Evolutionary conservation across 2,329 filamentous ascomycete genomes (phyloP).

Genomic region (Didymella arachidicola): DNA sequence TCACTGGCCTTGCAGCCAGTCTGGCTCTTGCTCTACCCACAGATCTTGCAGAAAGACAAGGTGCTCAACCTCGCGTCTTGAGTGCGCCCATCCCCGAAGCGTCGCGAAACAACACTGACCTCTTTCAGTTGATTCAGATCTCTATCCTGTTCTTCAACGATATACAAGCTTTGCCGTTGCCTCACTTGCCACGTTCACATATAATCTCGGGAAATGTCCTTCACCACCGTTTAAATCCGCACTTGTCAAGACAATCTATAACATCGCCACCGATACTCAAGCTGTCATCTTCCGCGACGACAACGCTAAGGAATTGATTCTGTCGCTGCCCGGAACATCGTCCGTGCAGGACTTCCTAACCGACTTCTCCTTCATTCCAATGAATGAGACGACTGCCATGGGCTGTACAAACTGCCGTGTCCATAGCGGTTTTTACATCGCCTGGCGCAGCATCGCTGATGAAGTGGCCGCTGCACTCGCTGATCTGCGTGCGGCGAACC

Average conservation of each 20-base stretch:
- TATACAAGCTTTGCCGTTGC: slow-evolving; percentile 29
- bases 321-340: slow-evolving; percentile 24
- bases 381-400: slow-evolving; percentile 15
- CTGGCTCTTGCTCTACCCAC: slow-evolving; percentile 18
- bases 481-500: slow-evolving; percentile 55
- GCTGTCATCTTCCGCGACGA: slow-evolving; percentile 26
- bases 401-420: slow-evolving; percentile 57
- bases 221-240: slow-evolving; percentile 23
- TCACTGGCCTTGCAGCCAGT: slow-evolving; percentile 20
- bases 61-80: slow-evolving; percentile 8
- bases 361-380: slow-evolving; percentile 23
- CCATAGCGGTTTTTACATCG: slow-evolving; percentile 64
- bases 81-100: neutral
- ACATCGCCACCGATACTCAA: slow-evolving; percentile 22
- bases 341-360: slow-evolving; percentile 25
- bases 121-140: slow-evolving; percentile 13
- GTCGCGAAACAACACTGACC: neutral
- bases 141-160: slow-evolving; percentile 22
- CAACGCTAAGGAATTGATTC: slow-evolving; percentile 20
- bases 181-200: slow-evolving; percentile 26
- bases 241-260: slow-evolving; percentile 20
- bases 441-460: slow-evolving; percentile 62
- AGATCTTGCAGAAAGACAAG: slow-evolving; percentile 10
- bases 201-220: slow-evolving; percentile 21
- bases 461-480: slow-evolving; percentile 54